Conservation (phyloP, 768 basidiomycete genomes). For the Strobilomyces confusus region DNA sequence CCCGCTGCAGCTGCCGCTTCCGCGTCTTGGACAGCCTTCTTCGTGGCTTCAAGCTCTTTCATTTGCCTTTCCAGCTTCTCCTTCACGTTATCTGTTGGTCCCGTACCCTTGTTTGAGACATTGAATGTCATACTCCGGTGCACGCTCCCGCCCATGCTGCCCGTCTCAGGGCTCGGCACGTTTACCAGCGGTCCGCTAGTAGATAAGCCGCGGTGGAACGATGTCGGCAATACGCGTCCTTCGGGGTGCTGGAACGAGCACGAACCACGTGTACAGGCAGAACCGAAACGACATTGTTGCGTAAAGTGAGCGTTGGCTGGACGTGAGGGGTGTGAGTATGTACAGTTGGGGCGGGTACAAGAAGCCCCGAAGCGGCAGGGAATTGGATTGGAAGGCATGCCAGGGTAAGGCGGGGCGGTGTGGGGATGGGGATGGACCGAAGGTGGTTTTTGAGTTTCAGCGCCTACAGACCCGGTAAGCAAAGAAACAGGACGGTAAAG, state of each 20-base stretch:
- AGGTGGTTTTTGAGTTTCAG: slow-evolving; percentile 34
- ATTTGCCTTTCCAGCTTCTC: slow-evolving; percentile 49
- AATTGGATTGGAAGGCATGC: slow-evolving; percentile 28
- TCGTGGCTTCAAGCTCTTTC: slow-evolving; percentile 66
- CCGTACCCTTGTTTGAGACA: slow-evolving; percentile 26
- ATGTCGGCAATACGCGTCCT: slow-evolving; percentile 71
- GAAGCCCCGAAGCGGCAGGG: slow-evolving; percentile 67
- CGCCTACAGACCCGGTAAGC: slow-evolving; percentile 21
- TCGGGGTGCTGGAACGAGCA: slow-evolving; percentile 93
- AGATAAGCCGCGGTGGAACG: slow-evolving; percentile 77
- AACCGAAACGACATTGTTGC: slow-evolving; percentile 77
- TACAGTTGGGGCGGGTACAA: slow-evolving; percentile 66
- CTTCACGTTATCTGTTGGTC: slow-evolving; percentile 35
- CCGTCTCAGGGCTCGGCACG: slow-evolving; percentile 59
- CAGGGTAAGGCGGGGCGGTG: slow-evolving; percentile 28
- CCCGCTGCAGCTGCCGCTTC: slow-evolving; percentile 53
- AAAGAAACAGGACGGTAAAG: not conserved
- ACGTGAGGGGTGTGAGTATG: slow-evolving; percentile 63
- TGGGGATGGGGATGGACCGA: slow-evolving; percentile 33
- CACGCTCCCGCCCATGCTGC: slow-evolving; percentile 63
- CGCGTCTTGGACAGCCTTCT: slow-evolving; percentile 64
- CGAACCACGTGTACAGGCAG: slow-evolving; percentile 77
- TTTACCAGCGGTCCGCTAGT: slow-evolving; percentile 57
- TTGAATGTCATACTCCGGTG: slow-evolving; percentile 74
- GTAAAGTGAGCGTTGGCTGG: slow-evolving; percentile 35